Evolutionary conservation across 106 monocot species (phyloP).

Genomic region (Dendrobium officinale): DNA sequence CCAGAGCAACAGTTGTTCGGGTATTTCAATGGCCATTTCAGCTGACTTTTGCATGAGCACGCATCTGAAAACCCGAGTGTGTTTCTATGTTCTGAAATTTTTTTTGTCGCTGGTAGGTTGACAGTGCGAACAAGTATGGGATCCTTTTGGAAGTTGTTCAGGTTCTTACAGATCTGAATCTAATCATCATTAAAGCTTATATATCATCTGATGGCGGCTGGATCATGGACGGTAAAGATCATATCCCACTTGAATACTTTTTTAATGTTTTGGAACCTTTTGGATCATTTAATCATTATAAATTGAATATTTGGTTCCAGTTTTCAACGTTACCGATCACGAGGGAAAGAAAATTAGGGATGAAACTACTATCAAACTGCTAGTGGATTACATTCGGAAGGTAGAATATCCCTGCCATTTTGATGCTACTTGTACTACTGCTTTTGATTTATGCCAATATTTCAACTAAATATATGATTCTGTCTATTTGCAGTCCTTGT

Average conservation of each 20-base stretch:
- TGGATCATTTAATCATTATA: neutral
- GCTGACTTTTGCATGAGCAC: neutral
- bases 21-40: conserved; percentile 18
- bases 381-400: conserved; percentile 65
- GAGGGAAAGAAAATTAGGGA: conserved; percentile 75
- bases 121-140: conserved; percentile 87
- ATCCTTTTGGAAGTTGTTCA: conserved; percentile 89
- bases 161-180: conserved; percentile 79
- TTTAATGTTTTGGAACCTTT: neutral
- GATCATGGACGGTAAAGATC: conserved; percentile 90
- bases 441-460: neutral
- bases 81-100: neutral
- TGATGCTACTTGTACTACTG: neutral
- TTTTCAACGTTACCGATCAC: conserved; percentile 80
- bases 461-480: neutral
- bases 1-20: conserved; percentile 70
- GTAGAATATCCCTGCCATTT: conserved; percentile 19
- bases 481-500: conserved; percentile 44
- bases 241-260: neutral
- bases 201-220: conserved; percentile 95
- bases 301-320: conserved; percentile 19
- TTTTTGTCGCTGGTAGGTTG: conserved; percentile 46
- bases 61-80: neutral
- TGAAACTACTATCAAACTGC: conserved; percentile 28
- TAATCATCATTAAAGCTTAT: conserved; percentile 78